Evolutionary conservation across 164 flowering plant species (phyloP), one percentile per base, ranked within the genome.

Genomic region (Echeveria elegans): DNA sequence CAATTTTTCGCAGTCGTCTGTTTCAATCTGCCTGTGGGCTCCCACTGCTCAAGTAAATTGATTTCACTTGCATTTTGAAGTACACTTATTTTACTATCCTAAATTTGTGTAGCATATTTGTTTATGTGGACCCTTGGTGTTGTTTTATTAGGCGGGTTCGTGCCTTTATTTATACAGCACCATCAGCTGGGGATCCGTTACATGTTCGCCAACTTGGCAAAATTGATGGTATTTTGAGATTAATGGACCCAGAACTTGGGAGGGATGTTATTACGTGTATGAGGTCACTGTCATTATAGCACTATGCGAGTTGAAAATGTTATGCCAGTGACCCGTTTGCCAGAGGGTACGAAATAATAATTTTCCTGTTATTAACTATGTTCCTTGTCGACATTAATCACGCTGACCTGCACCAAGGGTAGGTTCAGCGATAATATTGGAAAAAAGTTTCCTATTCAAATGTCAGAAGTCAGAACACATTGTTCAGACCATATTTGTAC

Each of bases 301-400:
- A 88, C 93, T 65, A 74, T 80, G 74, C 66, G 67, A 70, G 76
- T 90, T 68, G 97, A 90, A 72, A 76, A 37, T 90, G 95, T 79
- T 77, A 73, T 59, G 90, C 83, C 11, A 90, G 82, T 81, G 98
- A 94, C 82, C 98, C 98, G 52, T 94, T 89, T 82, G 96, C 97
- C 37, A 83, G 91, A 85, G 97, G 98, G 98, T 94, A 86, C 69
- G 82, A 66, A 29, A 19, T n/a, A 56, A 5, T 5, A 56, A 28
- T 56, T 32, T 26, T 56, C 61, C 32, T 26, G 32, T 56, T 10
- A 26, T 28, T 26, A 28, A 11, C 12, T 29, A 8, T 26, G 1
- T 56, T 14, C 12, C 28, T 28, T 28, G n/a, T n/a, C n/a, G n/a
- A 43, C 1, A 0, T 15, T 15, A 43, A 11, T 11, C 16, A 43